phyloP scores from a whole-genome alignment of 225 moss, liverwort and hornwort genomes.

The Antitrichia curtipendula region DNA sequence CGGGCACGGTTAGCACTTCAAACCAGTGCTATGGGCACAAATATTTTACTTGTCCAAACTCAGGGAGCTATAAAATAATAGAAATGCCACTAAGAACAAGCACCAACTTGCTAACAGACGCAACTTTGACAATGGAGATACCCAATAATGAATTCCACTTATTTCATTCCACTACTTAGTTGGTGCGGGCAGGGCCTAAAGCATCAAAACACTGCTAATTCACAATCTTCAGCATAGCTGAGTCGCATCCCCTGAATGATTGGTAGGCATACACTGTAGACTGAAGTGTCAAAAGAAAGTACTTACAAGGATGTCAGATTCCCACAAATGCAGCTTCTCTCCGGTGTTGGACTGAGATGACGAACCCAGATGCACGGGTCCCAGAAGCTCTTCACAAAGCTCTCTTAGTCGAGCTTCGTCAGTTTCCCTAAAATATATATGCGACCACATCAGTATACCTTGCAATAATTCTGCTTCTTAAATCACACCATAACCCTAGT shows the following conservation, averaged over 20 bases:
- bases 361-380: constrained; percentile 33
- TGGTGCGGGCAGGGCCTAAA: background rate
- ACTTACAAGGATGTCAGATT: constrained; percentile 56
- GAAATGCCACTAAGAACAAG: background rate
- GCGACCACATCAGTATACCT: background rate
- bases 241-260: background rate
- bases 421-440: constrained; percentile 33
- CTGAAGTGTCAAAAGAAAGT: background rate
- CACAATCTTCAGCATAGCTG: background rate
- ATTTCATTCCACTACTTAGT: background rate
- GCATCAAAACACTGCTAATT: background rate
- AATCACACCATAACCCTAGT: background rate
- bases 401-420: constrained; percentile 87
- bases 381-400: constrained; percentile 87
- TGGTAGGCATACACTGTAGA: background rate
- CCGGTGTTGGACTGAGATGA: background rate
- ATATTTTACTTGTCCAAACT: background rate
- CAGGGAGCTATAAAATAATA: background rate
- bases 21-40: background rate
- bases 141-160: background rate
- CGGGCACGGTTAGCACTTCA: background rate
- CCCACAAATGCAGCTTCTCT: constrained; percentile 34
- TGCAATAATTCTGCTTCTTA: background rate
- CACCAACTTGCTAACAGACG: background rate
- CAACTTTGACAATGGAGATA: background rate